These are phyloP conservation scores for Pseudonitzschia pungens DNA, from an alignment of 108 stramenopile species.

Conservation along the genomic window DNA sequence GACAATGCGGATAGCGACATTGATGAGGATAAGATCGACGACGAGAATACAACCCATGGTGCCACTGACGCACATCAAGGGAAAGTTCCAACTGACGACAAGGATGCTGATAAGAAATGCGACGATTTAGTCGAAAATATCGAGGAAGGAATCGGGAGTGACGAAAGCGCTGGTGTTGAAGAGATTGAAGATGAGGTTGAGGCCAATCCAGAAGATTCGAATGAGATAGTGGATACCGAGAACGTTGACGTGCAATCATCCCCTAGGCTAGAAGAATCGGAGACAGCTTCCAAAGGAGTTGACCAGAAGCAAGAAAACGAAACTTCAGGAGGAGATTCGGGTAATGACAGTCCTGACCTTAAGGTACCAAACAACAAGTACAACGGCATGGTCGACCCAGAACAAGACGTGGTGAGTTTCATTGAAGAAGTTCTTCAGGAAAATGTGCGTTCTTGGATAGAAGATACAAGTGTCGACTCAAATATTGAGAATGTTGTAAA, in stretches of 20 bases:
- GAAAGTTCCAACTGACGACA: conserved; percentile 5
- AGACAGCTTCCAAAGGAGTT: not conserved
- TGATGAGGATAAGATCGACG: not conserved
- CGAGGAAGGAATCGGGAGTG: not conserved
- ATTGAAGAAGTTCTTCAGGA: conserved; percentile 29
- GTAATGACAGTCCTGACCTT: not conserved
- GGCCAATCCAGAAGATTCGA: not conserved
- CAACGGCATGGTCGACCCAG: not conserved
- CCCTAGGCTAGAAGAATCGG: not conserved
- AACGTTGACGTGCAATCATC: not conserved
- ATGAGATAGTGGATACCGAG: not conserved
- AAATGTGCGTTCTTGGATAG: conserved; percentile 25
- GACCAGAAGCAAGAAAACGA: not conserved
- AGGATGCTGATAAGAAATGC: not conserved
- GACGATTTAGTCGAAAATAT: not conserved
- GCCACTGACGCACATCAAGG: not conserved
- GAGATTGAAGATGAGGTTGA: conserved; percentile 1
- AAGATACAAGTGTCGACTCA: conserved; percentile 10
- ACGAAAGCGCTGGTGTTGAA: conserved; percentile 9
- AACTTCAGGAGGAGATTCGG: not conserved
- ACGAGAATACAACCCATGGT: not conserved
- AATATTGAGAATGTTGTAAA: conserved; percentile 8
- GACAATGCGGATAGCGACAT: not conserved
- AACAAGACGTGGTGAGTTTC: conserved; percentile 33
- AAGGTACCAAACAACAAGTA: not conserved